Conservation (phyloP, 179 eudicot genomes). For the Beta lomatogona region DNA sequence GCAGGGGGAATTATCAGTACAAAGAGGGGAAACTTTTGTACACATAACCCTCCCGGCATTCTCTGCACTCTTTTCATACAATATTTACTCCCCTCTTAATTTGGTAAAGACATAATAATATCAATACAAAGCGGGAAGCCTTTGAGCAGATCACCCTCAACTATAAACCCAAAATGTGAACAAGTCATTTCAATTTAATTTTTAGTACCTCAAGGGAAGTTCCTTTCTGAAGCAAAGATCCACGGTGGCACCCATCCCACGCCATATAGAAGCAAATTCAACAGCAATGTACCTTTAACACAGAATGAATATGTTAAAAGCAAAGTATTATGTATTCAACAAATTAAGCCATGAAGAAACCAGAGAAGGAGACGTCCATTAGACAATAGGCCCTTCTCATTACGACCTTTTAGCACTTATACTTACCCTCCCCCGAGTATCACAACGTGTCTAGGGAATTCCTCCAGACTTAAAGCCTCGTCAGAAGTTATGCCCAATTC, state of each 20-base stretch:
- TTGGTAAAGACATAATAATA: no score
- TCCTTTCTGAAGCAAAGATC: slow-evolving; percentile 89
- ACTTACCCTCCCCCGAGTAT: slow-evolving; percentile 95
- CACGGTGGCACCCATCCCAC: slow-evolving; percentile 92
- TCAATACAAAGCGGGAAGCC: no score
- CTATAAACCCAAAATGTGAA: slow-evolving; percentile 16
- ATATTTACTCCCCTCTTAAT: no score
- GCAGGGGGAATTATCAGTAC: no score
- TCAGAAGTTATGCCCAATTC: slow-evolving; percentile 92
- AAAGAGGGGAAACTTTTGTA: no score
- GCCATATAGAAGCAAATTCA: slow-evolving; percentile 99
- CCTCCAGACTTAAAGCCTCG: slow-evolving; percentile 98
- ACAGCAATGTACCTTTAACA: slow-evolving; percentile 87
- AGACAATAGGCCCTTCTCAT: neutral
- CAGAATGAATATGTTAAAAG: no score
- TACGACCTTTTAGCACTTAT: slow-evolving; percentile 1
- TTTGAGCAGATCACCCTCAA: neutral
- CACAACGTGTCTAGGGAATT: slow-evolving; percentile 86
- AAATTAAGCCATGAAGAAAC: slow-evolving; percentile 9
- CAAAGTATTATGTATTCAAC: no score
- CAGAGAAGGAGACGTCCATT: slow-evolving; percentile 2
- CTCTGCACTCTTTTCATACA: no score
- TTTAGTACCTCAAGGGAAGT: slow-evolving; percentile 82
- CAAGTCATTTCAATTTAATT: neutral
- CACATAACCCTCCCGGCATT: no score